Conservation (phyloP, 192 early-diverging fungal species). For the Dissophora globulifera region DNA sequence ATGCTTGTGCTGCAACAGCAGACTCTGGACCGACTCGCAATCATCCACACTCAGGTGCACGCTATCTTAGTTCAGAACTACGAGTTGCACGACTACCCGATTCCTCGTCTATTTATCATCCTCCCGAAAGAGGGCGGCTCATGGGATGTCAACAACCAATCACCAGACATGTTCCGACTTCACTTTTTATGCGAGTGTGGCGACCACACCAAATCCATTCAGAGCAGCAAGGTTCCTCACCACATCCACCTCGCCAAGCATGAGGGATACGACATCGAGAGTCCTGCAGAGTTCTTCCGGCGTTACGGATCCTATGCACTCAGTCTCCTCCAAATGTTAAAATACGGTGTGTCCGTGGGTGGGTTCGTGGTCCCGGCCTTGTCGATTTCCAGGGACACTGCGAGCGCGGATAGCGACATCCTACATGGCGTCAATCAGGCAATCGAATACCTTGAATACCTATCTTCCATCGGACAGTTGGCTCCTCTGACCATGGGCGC, state of each 20-base stretch:
- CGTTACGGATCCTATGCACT: slow-evolving; percentile 20
- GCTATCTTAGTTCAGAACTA: slow-evolving; percentile 21
- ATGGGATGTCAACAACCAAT: slow-evolving; percentile 11
- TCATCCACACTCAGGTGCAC: slow-evolving; percentile 10
- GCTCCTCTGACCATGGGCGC: no score
- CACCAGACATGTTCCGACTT: slow-evolving; percentile 17
- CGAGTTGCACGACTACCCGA: slow-evolving; percentile 14
- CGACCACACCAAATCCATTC: slow-evolving; percentile 2
- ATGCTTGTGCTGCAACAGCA: slow-evolving; percentile 20
- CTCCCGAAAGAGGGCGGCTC: background rate
- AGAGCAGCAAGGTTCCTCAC: slow-evolving; percentile 3
- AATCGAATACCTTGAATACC: slow-evolving; percentile 5
- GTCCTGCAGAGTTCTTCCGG: slow-evolving; percentile 22
- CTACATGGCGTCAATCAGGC: background rate
- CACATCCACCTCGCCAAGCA: slow-evolving; percentile 41
- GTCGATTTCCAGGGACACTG: background rate
- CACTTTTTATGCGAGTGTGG: slow-evolving; percentile 37
- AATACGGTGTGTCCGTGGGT: slow-evolving; percentile 21
- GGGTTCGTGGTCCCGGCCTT: slow-evolving; percentile 25
- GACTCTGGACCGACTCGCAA: background rate
- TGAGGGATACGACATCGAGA: slow-evolving; percentile 34
- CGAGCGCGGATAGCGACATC: background rate
- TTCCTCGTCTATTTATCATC: slow-evolving; percentile 22
- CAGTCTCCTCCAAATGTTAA: slow-evolving; percentile 31
- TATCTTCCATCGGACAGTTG: background rate